Percentiles rank a stretch among this genome's conserved stretches.
Evolutionary conservation across 306 rosid genomes (phyloP).

Genomic region (Malus asiatica): DNA sequence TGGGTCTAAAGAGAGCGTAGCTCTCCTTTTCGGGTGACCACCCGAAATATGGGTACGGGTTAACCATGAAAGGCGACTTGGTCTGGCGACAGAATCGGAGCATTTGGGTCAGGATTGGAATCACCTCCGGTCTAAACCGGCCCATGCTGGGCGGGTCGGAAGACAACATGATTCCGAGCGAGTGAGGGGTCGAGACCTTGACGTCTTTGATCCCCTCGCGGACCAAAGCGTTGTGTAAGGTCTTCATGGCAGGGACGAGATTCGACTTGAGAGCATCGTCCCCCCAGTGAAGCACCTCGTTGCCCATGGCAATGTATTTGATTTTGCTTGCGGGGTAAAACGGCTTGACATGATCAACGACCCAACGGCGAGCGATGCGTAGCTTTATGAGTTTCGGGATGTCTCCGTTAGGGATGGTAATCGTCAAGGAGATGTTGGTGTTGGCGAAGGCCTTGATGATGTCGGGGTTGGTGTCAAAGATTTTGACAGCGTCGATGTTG

Average conservation of each 20-base stretch:
- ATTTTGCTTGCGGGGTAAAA: constrained; percentile 54
- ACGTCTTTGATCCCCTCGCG: constrained; percentile 52
- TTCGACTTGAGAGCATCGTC: constrained; percentile 28
- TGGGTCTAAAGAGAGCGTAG: constrained; percentile 58
- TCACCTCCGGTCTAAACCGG: constrained; percentile 46
- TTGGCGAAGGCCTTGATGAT: constrained; percentile 72
- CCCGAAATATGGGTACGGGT: constrained; percentile 83
- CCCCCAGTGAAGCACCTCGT: constrained; percentile 65
- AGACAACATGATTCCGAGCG: constrained; percentile 48
- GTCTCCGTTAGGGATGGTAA: constrained; percentile 73
- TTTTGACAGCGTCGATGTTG: constrained; percentile 56
- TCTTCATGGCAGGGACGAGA: constrained; percentile 76
- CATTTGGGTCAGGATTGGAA: constrained; percentile 46
- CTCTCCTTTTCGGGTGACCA: constrained; percentile 45
- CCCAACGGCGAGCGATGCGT: constrained; percentile 48
- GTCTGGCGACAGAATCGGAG: constrained; percentile 48
- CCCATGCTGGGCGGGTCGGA: constrained; percentile 71
- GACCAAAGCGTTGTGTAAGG: constrained; percentile 51
- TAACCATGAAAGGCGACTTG: constrained; percentile 67
- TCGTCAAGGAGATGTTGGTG: constrained; percentile 56
- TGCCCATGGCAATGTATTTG: constrained; percentile 64
- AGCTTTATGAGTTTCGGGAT: constrained; percentile 24
- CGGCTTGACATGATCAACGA: constrained; percentile 38
- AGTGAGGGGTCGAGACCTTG: constrained; percentile 74
- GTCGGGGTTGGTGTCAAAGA: constrained; percentile 70